Percentiles rank a stretch among this genome's conserved stretches.
Evolutionary conservation across 495 filamentous ascomycete species (phyloP).

Genomic region (Podospora pseudopauciseta): DNA sequence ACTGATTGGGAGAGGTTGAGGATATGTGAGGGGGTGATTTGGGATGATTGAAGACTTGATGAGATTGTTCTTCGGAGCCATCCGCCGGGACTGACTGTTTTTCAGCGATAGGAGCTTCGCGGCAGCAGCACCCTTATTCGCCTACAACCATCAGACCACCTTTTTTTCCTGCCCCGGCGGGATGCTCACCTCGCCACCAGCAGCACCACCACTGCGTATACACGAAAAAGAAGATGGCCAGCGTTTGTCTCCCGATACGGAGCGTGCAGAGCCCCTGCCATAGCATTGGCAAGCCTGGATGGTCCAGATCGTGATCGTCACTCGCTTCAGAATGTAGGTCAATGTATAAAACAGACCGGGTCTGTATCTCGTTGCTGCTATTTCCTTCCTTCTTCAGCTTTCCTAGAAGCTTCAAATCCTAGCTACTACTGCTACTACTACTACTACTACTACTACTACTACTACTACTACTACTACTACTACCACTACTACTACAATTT

Average conservation of each 20-base stretch:
- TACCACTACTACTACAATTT: background rate
- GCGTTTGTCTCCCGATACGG: background rate
- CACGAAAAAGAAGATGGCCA: background rate
- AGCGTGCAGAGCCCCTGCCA: background rate
- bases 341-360: background rate
- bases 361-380: background rate
- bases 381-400: slow-evolving; percentile 3
- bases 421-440: background rate
- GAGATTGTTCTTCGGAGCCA: background rate
- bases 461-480: background rate
- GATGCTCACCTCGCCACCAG: background rate
- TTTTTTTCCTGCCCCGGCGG: background rate
- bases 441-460: background rate
- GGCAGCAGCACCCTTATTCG: background rate
- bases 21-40: background rate
- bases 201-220: background rate
- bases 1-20: background rate
- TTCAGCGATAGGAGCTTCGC: background rate
- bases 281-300: background rate
- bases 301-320: no score
- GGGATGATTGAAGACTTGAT: no score
- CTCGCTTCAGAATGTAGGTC: no score
- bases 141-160: background rate
- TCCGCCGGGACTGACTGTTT: background rate
- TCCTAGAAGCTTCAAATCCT: slow-evolving; percentile 8